Evolutionary conservation across 257 asterid genomes (phyloP).

Genomic region (Prunella vulgaris): DNA sequence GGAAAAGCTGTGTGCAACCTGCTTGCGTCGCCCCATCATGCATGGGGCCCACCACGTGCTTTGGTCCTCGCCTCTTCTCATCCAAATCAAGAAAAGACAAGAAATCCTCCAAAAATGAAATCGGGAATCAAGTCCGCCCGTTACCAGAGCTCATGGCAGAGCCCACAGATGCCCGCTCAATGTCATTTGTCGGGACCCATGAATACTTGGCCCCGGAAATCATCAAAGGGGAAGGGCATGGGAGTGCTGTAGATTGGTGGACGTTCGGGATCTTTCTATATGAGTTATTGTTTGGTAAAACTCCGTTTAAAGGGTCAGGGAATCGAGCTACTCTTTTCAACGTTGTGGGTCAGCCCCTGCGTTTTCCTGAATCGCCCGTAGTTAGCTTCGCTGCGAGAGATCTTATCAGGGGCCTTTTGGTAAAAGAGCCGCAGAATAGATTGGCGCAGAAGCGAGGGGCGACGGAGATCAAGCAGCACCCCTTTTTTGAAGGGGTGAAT

Average conservation of each 20-base stretch:
- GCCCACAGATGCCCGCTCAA: slow-evolving; percentile 60
- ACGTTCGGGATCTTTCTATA: slow-evolving; percentile 52
- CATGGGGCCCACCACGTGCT: slow-evolving; percentile 50
- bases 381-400: slow-evolving; percentile 56
- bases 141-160: slow-evolving; percentile 59
- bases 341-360: slow-evolving; percentile 55
- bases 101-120: slow-evolving; percentile 37
- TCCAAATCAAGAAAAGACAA: slow-evolving; percentile 46
- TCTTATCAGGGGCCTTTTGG: slow-evolving; percentile 48
- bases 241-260: slow-evolving; percentile 72
- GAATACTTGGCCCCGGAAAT: slow-evolving; percentile 63
- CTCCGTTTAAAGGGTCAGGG: slow-evolving; percentile 58
- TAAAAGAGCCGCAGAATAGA: slow-evolving; percentile 57
- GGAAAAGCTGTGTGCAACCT: slow-evolving; percentile 42
- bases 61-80: slow-evolving; percentile 49
- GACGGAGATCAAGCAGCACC: slow-evolving; percentile 55
- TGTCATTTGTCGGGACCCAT: slow-evolving; percentile 67
- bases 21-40: slow-evolving; percentile 50
- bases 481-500: slow-evolving; percentile 58
- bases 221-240: slow-evolving; percentile 60
- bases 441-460: slow-evolving; percentile 55
- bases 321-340: slow-evolving; percentile 51
- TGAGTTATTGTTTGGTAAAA: slow-evolving; percentile 53
- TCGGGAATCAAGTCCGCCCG: slow-evolving; percentile 48
- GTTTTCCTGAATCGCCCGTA: slow-evolving; percentile 50